Evolutionary conservation across 345 rosid genomes (phyloP).

Genomic region (Eucalyptus melliodora): DNA sequence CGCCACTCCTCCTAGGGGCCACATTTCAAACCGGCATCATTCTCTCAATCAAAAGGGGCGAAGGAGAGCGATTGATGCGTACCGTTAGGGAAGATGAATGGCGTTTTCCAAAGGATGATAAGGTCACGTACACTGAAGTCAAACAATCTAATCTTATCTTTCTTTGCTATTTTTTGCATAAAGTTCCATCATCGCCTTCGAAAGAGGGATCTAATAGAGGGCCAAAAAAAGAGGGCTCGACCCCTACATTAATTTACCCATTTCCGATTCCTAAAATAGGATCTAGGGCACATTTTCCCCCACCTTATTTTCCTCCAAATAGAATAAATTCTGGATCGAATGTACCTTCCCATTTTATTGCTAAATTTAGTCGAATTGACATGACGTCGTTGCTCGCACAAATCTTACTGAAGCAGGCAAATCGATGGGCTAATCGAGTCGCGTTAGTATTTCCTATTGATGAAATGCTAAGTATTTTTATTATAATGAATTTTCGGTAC

Average conservation of each 20-base stretch:
- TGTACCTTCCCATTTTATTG: background rate
- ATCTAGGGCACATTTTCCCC: background rate
- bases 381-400: background rate
- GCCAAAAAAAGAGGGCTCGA: no score
- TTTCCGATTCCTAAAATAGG: background rate
- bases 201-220: background rate
- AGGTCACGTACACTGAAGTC: background rate
- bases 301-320: background rate
- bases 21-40: background rate
- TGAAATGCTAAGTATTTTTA: background rate
- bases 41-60: background rate
- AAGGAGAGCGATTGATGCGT: background rate
- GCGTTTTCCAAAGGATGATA: background rate
- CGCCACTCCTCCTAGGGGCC: background rate
- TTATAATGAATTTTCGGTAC: no score
- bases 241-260: background rate
- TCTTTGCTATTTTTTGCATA: background rate
- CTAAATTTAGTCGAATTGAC: background rate
- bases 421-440: background rate
- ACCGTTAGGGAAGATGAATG: background rate
- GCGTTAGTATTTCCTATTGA: background rate
- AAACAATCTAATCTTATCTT: background rate
- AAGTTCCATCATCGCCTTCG: background rate
- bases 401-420: accelerated
- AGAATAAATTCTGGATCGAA: accelerated